A percentile compares a stretch with the other conserved stretches of the same genome.
Evolutionary conservation across 192 early-diverging fungal genomes (phyloP).

Genomic region (Coemansia sp.): DNA sequence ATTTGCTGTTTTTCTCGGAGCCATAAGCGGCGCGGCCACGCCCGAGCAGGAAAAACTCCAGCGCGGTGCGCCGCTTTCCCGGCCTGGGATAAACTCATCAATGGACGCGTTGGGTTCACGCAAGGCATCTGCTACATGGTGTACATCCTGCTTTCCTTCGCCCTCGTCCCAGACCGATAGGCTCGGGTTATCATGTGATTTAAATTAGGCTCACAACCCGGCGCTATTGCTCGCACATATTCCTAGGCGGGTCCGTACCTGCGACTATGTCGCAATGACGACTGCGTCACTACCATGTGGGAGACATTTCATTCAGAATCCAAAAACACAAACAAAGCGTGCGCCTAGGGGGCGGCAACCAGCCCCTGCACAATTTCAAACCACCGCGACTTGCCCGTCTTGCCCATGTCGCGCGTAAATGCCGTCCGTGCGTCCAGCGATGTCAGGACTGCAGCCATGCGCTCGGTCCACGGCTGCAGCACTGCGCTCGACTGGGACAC

Average conservation of each 20-base stretch:
- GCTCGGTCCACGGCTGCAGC: conserved; percentile 14
- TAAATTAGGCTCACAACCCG: conserved; percentile 11
- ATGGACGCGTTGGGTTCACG: conserved; percentile 22
- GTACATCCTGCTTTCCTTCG: conserved; percentile 33
- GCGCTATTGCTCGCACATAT: conserved; percentile 46
- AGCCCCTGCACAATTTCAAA: conserved; percentile 27
- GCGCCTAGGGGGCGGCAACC: neutral
- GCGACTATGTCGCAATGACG: conserved; percentile 34
- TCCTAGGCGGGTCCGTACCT: conserved; percentile 39
- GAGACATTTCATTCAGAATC: conserved; percentile 16
- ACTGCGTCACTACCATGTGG: conserved; percentile 45
- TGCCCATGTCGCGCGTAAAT: conserved; percentile 46
- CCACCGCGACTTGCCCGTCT: conserved; percentile 43
- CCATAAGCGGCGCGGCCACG: too few relatives aligned
- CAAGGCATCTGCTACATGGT: conserved; percentile 23
- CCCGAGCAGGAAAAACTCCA: too few relatives aligned
- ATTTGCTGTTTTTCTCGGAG: too few relatives aligned
- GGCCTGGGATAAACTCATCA: neutral
- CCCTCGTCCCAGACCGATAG: conserved; percentile 46
- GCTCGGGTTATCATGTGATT: conserved; percentile 15
- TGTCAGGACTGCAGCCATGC: conserved; percentile 10
- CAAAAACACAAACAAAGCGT: too few relatives aligned
- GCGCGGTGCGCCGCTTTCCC: too few relatives aligned
- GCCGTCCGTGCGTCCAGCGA: conserved; percentile 25
- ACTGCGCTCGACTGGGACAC: neutral